Percentiles rank a stretch among this genome's conserved stretches.
phyloP scores from a whole-genome alignment of 306 rosid species.

The Canavalia gladiata region DNA sequence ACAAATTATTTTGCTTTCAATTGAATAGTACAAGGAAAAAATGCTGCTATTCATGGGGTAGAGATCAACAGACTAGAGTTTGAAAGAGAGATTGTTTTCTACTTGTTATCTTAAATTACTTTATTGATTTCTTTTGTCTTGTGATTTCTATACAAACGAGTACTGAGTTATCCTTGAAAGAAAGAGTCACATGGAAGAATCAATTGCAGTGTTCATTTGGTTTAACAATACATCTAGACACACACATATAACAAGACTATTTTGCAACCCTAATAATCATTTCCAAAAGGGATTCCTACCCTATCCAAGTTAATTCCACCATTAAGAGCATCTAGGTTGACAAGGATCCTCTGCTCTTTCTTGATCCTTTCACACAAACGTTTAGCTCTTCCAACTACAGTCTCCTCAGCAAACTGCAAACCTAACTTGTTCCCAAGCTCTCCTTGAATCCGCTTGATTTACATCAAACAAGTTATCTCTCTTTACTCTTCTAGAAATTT shows the following conservation, averaged over 20 bases:
- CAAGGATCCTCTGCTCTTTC: constrained; percentile 12
- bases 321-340: not conserved
- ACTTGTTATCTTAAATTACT: not conserved
- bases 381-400: not conserved
- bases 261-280: constrained; percentile 23
- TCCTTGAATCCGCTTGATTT: not conserved
- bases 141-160: constrained; percentile 9
- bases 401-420: constrained; percentile 11
- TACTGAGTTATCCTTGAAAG: not conserved
- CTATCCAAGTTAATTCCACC: not conserved
- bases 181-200: not conserved
- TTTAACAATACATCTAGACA: not conserved
- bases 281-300: constrained; percentile 26
- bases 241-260: not conserved
- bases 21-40: not conserved
- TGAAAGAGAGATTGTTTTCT: not conserved
- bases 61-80: not conserved
- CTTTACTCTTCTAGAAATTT: constrained; percentile 16
- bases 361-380: not conserved
- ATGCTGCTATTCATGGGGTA: not conserved
- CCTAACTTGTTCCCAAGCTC: not conserved
- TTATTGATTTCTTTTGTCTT: not conserved
- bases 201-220: constrained; percentile 25
- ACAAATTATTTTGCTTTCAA: not conserved
- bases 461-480: constrained; percentile 26